Evolutionary conservation across 2,329 filamentous ascomycete species (phyloP).

Genomic region (Colletotrichum somersetense): DNA sequence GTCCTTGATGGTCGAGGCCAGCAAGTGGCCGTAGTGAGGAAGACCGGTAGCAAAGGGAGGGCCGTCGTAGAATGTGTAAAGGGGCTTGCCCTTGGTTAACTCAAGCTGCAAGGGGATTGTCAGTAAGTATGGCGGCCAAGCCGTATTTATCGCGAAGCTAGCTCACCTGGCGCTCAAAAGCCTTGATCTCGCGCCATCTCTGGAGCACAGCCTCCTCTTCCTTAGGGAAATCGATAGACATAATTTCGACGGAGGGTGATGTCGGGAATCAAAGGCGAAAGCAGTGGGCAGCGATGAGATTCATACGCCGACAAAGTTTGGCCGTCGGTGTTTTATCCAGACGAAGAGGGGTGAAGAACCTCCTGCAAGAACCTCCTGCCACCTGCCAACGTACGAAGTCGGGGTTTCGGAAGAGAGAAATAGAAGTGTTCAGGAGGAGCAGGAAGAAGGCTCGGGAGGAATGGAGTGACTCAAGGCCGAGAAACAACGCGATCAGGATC

Average conservation of each 20-base stretch:
- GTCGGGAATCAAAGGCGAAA: not conserved
- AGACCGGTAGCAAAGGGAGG: conserved; percentile 82
- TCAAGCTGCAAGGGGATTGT: conserved; percentile 64
- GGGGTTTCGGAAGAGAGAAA: not conserved
- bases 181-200: conserved; percentile 91
- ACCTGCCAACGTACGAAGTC: not conserved
- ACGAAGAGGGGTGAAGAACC: conserved; percentile 1
- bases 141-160: not conserved
- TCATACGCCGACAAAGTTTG: not conserved
- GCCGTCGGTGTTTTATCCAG: conserved; percentile 23
- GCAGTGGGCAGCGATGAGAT: not conserved
- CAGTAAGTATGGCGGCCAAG: conserved; percentile 12
- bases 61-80: conserved; percentile 96
- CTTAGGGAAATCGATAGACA: conserved; percentile 93
- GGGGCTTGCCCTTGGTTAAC: conserved; percentile 83
- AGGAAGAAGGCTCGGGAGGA: not conserved
- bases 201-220: conserved; percentile 89
- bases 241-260: conserved; percentile 50
- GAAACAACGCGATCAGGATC: conserved; percentile 7
- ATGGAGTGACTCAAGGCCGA: conserved; percentile 17
- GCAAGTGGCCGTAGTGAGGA: conserved; percentile 77
- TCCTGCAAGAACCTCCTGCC: conserved; percentile 11
- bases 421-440: not conserved
- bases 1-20: conserved; percentile 96
- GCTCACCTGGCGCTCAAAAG: conserved; percentile 84